Base-by-base conservation (phyloP, 1,139 yeast genomes). In the Hansenula lynferdii region DNA sequence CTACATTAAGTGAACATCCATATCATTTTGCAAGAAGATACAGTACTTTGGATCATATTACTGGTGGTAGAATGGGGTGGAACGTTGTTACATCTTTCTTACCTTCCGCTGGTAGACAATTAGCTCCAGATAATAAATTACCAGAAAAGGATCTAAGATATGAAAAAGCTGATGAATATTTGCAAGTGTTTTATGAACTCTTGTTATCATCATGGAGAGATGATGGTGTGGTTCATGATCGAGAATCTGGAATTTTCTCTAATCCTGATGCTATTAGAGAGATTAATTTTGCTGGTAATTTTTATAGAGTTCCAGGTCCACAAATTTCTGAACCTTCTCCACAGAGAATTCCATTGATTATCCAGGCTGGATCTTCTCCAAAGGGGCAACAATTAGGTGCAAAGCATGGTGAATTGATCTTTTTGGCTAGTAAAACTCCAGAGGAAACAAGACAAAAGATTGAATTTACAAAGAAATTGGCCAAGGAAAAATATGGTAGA, bases 311-410 rank as follows among this genome's bases (percentile, higher is more conserved):
- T 10, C 69, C 68, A 3, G 71, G 70, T 1, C 70, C 70, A 5
- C 52, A 46, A 35, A 59, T 65, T 28, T 54, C 65, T 9, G 61
- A 59, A 31, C 70, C 70, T 14, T 59, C 67, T 12, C 65, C 66
- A n/a, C 70, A 65, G 42, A 61, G 70, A 48, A 48, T 66, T 14
- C 71, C 71, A 2, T 64, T 66, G 3, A 56, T 68, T 31, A 55
- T 68, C 32, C 73, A 68, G 48, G 73, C 73, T 3, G 73, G 73
- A 12, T 61, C 71, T n/a, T 68, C 72, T 1, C 53, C 60, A 17
- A 60, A 60, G 14, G 73, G 73, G 11, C 60, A 58, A 38, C 61
- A 63, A 10, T 62, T 64, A 49, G 72, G 71, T n/a, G 72, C 72
- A 15, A 60, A 59, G 42, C 62, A 66, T 48, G 72, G 69, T 3